Evolutionary conservation across 129 eudicot species (phyloP), one percentile per base, ranked within the genome.

Genomic region (Saposhnikovia divaricata): DNA sequence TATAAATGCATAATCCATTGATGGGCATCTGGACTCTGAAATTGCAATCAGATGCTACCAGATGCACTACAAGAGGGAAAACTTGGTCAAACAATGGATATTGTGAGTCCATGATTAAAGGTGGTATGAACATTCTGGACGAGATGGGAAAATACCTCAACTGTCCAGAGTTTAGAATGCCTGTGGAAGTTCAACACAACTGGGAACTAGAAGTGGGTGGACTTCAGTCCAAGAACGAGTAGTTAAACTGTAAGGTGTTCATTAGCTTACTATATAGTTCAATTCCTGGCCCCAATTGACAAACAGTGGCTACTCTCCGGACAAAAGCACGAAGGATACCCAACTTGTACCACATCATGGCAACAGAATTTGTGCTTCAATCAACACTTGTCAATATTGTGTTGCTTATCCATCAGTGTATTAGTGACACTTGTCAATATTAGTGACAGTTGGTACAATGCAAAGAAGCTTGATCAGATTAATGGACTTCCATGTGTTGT

Each of bases 11-110:
- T 78, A 96, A 77, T 94, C 96, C 75, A 90, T 94, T 97, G 98
- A 91, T 78, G 98, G 98, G 48, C 77, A 85, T 78, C 84, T 93
- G 27, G 98, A 94, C 91, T 91, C 98, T 23, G 97, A 94, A 75
- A 94, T 94, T 65, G 98, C 97, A 55, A 85, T 91, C 38, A 97
- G 98, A 44, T 91, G 93, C 85, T 91, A 94, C 81, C 97, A 91
- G 77, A 72, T 84, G 61, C 80, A 79, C 70, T 81, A 80, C 1
- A 75, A 28, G 83, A 65, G 55, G 55, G 28, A 19, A 74, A 72
- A 55, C 73, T 45, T 18, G 63, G 81, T 59, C 74, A 50, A 12
- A 83, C 90, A 44, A 92, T 47, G 89, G 86, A 46, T 92, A 87
- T 43, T 91, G 98, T 43, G 82, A 86, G 89, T 88, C 96, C 3